Evolutionary conservation across 768 basidiomycete species (phyloP).

Genomic region (Galerina marginata): DNA sequence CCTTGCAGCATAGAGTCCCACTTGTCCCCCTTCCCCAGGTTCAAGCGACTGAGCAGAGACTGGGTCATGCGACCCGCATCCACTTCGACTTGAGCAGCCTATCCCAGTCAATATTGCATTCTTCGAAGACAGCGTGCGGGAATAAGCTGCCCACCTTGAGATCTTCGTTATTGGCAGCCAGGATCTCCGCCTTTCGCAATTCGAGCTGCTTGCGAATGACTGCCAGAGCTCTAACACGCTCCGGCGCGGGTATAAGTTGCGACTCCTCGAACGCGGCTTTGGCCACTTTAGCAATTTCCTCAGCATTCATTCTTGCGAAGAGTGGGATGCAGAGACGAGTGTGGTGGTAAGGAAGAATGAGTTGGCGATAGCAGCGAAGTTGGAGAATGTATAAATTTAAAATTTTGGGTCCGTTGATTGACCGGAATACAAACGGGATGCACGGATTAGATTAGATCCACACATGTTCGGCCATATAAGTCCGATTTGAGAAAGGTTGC

Average conservation of each 20-base stretch:
- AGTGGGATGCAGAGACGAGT: background rate
- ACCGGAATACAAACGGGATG: constrained; percentile 25
- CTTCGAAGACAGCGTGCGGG: background rate
- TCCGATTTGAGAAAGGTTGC: no score
- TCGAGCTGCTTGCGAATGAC: constrained; percentile 73
- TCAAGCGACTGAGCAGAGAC: constrained; percentile 85
- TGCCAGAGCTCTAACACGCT: constrained; percentile 74
- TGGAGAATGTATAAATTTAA: background rate
- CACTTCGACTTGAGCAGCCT: constrained; percentile 83
- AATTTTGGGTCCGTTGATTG: constrained; percentile 5
- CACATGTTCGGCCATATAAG: background rate
- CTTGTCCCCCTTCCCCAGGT: constrained; percentile 80
- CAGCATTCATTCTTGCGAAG: constrained; percentile 28
- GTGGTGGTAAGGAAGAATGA: background rate
- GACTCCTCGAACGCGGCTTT: constrained; percentile 87
- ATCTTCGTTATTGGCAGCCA: constrained; percentile 83
- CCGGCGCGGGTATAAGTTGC: constrained; percentile 72
- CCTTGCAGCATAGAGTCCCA: constrained; percentile 96
- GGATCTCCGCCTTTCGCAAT: constrained; percentile 65
- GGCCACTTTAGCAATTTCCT: constrained; percentile 76
- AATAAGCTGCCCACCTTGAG: constrained; percentile 57
- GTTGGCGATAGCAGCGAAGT: background rate
- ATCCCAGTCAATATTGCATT: constrained; percentile 7
- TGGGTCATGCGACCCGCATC: constrained; percentile 83
- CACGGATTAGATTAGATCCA: constrained; percentile 26